phyloP scores from a whole-genome alignment of 2,329 filamentous ascomycete species.

The Helicocarpus griseus region DNA sequence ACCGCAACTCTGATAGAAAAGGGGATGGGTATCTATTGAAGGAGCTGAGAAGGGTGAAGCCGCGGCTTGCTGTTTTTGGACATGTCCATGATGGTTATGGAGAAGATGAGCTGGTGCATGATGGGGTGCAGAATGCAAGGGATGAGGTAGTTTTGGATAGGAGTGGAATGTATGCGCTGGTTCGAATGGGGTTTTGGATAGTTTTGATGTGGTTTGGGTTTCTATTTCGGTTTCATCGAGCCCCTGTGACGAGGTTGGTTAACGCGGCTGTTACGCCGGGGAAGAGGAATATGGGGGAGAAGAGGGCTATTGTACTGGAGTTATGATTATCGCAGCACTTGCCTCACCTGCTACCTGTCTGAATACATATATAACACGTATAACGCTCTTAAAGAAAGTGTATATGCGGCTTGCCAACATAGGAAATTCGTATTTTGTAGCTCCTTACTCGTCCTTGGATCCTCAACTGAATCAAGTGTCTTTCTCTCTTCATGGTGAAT shows the following conservation, averaged over 20 bases:
- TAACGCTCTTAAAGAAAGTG: neutral
- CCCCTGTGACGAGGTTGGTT: neutral
- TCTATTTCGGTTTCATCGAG: neutral
- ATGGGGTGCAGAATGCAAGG: conserved; percentile 60
- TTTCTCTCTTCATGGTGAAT: neutral
- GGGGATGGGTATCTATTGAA: conserved; percentile 10
- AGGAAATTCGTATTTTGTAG: neutral
- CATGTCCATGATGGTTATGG: conserved; percentile 35
- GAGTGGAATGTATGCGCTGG: neutral
- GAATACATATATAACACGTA: neutral
- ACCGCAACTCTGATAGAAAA: conserved; percentile 13
- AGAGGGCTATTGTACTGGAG: neutral
- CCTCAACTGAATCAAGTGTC: neutral
- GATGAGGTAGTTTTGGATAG: conserved; percentile 33
- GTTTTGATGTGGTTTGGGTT: neutral
- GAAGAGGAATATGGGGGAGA: neutral
- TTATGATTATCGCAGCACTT: neutral
- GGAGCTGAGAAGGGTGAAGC: conserved; percentile 12
- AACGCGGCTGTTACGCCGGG: neutral
- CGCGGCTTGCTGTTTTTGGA: conserved; percentile 13
- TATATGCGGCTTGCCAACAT: neutral
- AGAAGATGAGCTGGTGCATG: conserved; percentile 59
- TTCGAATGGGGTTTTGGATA: neutral
- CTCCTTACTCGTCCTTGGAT: neutral
- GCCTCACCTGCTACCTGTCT: too few relatives aligned